Percentiles rank a stretch among this genome's conserved stretches.
Evolutionary conservation across 2,329 filamentous ascomycete genomes (phyloP).

Genomic region (Alternaria rosae): DNA sequence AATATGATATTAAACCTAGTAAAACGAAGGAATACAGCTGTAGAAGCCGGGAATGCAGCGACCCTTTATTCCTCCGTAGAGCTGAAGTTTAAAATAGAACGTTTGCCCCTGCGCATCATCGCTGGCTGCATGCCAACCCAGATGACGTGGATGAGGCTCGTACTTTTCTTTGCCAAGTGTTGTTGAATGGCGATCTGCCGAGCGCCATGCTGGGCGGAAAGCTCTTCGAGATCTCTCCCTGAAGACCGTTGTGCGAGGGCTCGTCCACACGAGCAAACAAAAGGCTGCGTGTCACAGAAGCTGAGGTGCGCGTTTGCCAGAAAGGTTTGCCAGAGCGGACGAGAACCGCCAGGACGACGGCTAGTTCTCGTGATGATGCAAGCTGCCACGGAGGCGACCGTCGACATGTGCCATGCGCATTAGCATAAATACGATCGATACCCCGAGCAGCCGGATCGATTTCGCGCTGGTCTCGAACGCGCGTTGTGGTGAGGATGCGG

Average conservation of each 20-base stretch:
- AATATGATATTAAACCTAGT: neutral
- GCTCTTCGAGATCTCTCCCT: neutral
- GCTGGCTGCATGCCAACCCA: constrained; percentile 16
- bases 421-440: neutral
- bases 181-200: constrained; percentile 19
- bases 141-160: constrained; percentile 26
- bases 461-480: neutral
- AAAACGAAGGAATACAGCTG: neutral
- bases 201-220: neutral
- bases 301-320: neutral
- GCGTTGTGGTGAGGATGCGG: constrained; percentile 1
- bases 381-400: neutral
- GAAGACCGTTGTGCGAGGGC: neutral
- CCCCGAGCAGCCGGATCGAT: neutral
- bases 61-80: neutral
- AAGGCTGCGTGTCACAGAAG: neutral
- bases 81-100: neutral
- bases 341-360: neutral
- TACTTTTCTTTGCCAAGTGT: constrained; percentile 14
- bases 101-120: constrained; percentile 19
- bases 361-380: neutral
- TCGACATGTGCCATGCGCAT: neutral
- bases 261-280: neutral
- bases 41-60: neutral
- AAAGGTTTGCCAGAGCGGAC: neutral